phyloP scores from a whole-genome alignment of 225 moss, liverwort and hornwort genomes.

The Pseudoscleropodium purum region DNA sequence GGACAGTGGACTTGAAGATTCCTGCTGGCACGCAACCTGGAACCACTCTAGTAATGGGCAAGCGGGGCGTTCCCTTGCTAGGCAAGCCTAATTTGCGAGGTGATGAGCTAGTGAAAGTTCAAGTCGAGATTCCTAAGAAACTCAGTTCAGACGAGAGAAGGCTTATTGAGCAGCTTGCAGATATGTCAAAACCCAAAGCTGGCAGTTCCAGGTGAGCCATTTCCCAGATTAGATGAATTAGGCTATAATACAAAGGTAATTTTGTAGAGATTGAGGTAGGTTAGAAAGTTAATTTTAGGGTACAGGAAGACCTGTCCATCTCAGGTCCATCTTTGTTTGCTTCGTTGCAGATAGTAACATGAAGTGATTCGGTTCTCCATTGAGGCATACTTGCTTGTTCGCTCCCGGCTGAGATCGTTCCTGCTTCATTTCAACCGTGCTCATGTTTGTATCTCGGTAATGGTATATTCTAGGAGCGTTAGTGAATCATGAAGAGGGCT shows the following conservation, averaged over 20 bases:
- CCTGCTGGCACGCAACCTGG: slow-evolving; percentile 94
- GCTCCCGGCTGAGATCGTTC: neutral
- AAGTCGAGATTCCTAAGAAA: slow-evolving; percentile 91
- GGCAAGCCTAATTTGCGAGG: slow-evolving; percentile 88
- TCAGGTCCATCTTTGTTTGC: slow-evolving; percentile 5
- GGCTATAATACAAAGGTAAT: slow-evolving; percentile 3
- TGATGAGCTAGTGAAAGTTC: slow-evolving; percentile 78
- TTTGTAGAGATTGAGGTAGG: slow-evolving; percentile 32
- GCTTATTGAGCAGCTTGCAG: slow-evolving; percentile 87
- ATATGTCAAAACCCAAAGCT: slow-evolving; percentile 74
- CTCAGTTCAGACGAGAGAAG: slow-evolving; percentile 70
- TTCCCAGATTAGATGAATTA: neutral
- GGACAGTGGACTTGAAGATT: slow-evolving; percentile 81
- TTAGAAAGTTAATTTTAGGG: neutral
- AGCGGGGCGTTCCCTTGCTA: slow-evolving; percentile 77
- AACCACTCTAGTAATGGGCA: slow-evolving; percentile 84
- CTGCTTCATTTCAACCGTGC: neutral
- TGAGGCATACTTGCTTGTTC: neutral
- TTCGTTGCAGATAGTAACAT: neutral
- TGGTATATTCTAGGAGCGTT: neutral
- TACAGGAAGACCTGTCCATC: neutral
- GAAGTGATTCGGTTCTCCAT: slow-evolving; percentile 1
- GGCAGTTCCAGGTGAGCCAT: slow-evolving; percentile 38
- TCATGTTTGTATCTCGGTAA: neutral
- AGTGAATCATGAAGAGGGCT: neutral